Percentiles rank a stretch among this genome's conserved stretches.
These are phyloP conservation scores for Brassica incana DNA, from an alignment of 345 rosid genomes.

Conservation along the genomic window DNA sequence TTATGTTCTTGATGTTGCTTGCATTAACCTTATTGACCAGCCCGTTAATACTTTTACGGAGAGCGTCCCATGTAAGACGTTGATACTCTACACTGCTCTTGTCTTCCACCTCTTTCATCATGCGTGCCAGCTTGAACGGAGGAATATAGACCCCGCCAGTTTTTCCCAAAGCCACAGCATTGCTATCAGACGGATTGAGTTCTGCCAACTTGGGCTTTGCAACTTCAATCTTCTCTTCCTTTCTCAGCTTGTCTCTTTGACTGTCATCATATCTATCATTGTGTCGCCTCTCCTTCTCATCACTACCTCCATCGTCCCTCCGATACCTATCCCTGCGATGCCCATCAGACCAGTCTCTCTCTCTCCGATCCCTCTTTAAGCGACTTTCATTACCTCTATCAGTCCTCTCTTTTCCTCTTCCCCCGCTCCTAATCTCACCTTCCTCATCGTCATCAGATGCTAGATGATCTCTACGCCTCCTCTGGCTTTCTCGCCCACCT, in stretches of 20 bases:
- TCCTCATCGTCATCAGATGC: conserved; percentile 33
- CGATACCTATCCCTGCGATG: not conserved
- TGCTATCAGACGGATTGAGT: no score
- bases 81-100: no score
- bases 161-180: no score
- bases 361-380: conserved; percentile 35
- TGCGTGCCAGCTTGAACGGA: no score
- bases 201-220: no score
- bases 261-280: conserved; percentile 38
- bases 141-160: no score
- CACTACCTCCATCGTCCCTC: conserved; percentile 37
- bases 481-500: conserved; percentile 33
- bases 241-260: conserved; percentile 36
- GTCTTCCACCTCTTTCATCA: no score
- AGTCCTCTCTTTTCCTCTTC: conserved; percentile 23
- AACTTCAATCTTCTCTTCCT: conserved; percentile 41
- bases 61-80: no score
- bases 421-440: conserved; percentile 32
- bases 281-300: conserved; percentile 30
- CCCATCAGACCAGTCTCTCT: conserved; percentile 34
- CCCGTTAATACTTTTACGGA: no score
- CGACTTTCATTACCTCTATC: conserved; percentile 24
- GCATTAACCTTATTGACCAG: no score
- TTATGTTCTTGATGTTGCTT: conserved; percentile 52
- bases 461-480: conserved; percentile 30